These are phyloP conservation scores for Kwoniella shivajii DNA, from an alignment of 1,284 basidiomycete genomes.

Conservation along the genomic window DNA sequence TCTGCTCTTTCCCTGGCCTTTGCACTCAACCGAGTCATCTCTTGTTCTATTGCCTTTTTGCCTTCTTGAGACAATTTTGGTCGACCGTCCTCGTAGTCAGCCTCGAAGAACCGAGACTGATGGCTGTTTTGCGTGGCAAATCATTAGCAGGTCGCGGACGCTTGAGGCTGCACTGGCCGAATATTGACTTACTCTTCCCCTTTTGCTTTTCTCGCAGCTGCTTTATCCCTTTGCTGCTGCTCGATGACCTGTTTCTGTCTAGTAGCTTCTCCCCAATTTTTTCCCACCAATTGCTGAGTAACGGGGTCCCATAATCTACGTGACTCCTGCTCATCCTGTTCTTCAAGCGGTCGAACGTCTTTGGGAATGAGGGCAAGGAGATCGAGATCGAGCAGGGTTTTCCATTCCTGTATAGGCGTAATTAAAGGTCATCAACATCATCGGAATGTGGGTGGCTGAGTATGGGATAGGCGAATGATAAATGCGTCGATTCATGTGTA, in stretches of 20 bases:
- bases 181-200: slow-evolving; percentile 70
- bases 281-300: slow-evolving; percentile 71
- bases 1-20: not conserved
- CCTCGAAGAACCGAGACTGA: slow-evolving; percentile 75
- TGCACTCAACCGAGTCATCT: slow-evolving; percentile 55
- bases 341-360: slow-evolving; percentile 74
- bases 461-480: too few species aligned
- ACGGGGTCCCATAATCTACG: slow-evolving; percentile 87
- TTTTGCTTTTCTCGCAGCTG: slow-evolving; percentile 77
- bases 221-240: slow-evolving; percentile 81
- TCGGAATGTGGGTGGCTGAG: not conserved
- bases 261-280: slow-evolving; percentile 88
- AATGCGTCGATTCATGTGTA: too few species aligned
- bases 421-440: not conserved
- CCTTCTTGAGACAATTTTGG: slow-evolving; percentile 74
- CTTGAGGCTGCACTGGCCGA: not conserved
- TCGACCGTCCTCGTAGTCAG: slow-evolving; percentile 70
- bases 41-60: slow-evolving; percentile 67
- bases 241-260: slow-evolving; percentile 84
- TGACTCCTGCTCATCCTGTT: slow-evolving; percentile 80
- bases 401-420: slow-evolving; percentile 62
- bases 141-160: slow-evolving; percentile 1
- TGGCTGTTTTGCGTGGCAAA: slow-evolving; percentile 61
- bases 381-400: slow-evolving; percentile 74
- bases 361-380: slow-evolving; percentile 78